Evolutionary conservation across 352 stramenopile species (phyloP).

Genomic region (Pythium myriotylum): DNA sequence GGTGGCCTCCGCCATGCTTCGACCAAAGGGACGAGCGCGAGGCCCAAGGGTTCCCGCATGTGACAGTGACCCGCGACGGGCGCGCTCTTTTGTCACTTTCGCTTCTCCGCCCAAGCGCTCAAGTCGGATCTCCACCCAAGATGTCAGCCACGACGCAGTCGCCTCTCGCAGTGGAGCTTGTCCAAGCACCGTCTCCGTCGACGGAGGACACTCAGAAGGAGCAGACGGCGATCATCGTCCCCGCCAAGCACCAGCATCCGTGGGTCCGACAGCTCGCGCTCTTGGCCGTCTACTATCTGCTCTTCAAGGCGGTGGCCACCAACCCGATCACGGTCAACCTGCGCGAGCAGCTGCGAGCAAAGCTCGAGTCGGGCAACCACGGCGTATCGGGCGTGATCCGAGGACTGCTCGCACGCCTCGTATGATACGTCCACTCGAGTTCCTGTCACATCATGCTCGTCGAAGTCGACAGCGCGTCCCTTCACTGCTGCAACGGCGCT

Average conservation of each 20-base stretch:
- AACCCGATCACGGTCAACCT: slow-evolving; percentile 17
- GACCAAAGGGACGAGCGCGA: no score
- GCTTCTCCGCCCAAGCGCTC: neutral
- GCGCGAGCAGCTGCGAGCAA: slow-evolving; percentile 14
- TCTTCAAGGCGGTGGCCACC: slow-evolving; percentile 18
- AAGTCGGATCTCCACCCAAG: neutral
- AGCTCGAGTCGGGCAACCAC: slow-evolving; percentile 3
- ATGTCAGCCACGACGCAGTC: slow-evolving; percentile 4
- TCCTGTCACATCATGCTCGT: neutral
- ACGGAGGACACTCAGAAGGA: neutral
- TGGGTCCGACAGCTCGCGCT: slow-evolving; percentile 17
- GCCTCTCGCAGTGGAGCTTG: neutral
- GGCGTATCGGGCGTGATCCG: neutral
- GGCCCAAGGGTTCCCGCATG: slow-evolving; percentile 2
- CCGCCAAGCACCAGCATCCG: neutral
- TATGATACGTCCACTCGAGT: neutral
- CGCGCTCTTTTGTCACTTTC: neutral
- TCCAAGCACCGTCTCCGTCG: neutral
- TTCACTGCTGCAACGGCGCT: neutral
- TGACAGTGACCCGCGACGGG: slow-evolving; percentile 6
- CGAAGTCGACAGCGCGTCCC: neutral
- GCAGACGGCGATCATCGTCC: neutral
- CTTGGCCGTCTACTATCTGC: slow-evolving; percentile 17
- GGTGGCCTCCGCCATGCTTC: no score
- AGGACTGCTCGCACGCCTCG: slow-evolving; percentile 5